These are phyloP conservation scores for Stephania japonica DNA, from an alignment of 164 flowering plant species.

Conservation along the genomic window DNA sequence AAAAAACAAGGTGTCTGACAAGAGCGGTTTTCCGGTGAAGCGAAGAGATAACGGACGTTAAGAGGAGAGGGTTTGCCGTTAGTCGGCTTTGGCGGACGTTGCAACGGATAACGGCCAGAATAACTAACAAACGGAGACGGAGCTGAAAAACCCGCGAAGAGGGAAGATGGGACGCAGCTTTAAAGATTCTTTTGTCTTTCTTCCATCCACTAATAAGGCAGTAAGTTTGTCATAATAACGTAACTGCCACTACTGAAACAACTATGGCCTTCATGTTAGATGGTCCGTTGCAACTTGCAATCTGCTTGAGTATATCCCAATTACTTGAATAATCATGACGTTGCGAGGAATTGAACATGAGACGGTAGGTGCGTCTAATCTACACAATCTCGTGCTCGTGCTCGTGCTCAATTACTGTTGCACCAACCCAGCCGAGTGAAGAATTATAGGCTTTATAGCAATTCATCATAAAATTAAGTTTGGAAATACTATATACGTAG, in stretches of 20 bases:
- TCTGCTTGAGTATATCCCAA: too few species aligned
- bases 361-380: too few species aligned
- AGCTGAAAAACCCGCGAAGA: slow-evolving; percentile 4
- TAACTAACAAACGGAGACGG: slow-evolving; percentile 2
- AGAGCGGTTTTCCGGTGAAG: background rate
- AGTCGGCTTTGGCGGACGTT: background rate
- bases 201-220: background rate
- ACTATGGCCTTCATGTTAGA: too few species aligned
- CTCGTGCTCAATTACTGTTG: too few species aligned
- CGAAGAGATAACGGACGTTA: background rate
- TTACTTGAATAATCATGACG: too few species aligned
- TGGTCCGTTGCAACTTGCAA: too few species aligned
- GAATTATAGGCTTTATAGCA: background rate
- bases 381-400: too few species aligned
- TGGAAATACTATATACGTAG: background rate
- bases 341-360: too few species aligned
- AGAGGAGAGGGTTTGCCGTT: background rate
- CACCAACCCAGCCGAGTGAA: too few species aligned
- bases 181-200: slow-evolving; percentile 2
- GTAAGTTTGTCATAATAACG: background rate
- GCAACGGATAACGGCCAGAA: background rate
- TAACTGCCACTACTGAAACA: background rate
- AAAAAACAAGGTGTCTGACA: background rate
- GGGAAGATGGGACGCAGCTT: background rate
- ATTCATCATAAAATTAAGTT: too few species aligned